Evolutionary conservation across 495 filamentous ascomycete genomes (phyloP).

Genomic region (Trichocladium uniseriatum): DNA sequence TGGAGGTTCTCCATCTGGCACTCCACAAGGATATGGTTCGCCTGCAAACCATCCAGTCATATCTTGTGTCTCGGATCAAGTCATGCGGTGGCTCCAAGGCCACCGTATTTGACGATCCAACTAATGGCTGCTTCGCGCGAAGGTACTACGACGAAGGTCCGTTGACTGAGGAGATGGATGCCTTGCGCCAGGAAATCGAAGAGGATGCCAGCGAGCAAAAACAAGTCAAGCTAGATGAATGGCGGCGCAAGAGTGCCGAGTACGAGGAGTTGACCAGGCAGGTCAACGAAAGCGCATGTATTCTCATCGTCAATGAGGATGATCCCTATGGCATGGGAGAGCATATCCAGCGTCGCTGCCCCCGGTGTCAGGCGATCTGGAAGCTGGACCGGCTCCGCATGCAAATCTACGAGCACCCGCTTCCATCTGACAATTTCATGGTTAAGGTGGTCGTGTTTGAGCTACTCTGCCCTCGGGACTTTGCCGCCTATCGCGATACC

Average conservation of each 20-base stretch:
- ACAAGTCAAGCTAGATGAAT: slow-evolving; percentile 36
- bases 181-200: slow-evolving; percentile 29
- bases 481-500: slow-evolving; percentile 37
- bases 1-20: slow-evolving; percentile 44
- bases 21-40: slow-evolving; percentile 36
- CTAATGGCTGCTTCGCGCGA: slow-evolving; percentile 34
- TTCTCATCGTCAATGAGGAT: slow-evolving; percentile 16
- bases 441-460: slow-evolving; percentile 37
- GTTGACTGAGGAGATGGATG: slow-evolving; percentile 17
- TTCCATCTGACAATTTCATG: slow-evolving; percentile 27
- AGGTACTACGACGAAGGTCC: slow-evolving; percentile 33
- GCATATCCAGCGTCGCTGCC: slow-evolving; percentile 27
- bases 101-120: slow-evolving; percentile 39
- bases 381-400: slow-evolving; percentile 30
- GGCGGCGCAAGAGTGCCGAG: slow-evolving; percentile 23
- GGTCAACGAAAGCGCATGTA: slow-evolving; percentile 23
- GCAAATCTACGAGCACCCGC: slow-evolving; percentile 35
- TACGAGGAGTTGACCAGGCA: slow-evolving; percentile 33
- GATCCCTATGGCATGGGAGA: neutral
- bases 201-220: slow-evolving; percentile 19
- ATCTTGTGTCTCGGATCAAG: slow-evolving; percentile 33
- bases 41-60: slow-evolving; percentile 37
- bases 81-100: slow-evolving; percentile 2
- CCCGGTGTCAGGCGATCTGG: slow-evolving; percentile 24
- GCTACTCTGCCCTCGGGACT: slow-evolving; percentile 27